A percentile compares a stretch with the other conserved stretches of the same genome.
phyloP scores from a whole-genome alignment of 352 stramenopile species.

The Globisporangium paddicum region DNA sequence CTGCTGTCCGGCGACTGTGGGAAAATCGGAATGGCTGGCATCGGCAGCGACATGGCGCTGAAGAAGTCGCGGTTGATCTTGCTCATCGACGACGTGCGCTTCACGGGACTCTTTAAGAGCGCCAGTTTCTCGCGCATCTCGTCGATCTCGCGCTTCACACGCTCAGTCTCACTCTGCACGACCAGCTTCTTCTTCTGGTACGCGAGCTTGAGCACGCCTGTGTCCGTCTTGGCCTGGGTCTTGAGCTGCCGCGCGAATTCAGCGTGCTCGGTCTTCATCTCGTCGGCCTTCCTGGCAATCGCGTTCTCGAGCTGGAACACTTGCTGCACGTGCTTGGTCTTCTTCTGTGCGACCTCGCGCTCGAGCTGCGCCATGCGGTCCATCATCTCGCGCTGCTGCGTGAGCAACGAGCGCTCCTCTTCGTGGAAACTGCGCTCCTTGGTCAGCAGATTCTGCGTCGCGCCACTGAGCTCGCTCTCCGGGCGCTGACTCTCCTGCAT shows the following conservation, averaged over 20 bases:
- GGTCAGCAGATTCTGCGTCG: slow-evolving; percentile 30
- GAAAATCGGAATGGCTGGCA: slow-evolving; percentile 23
- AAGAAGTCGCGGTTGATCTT: slow-evolving; percentile 39
- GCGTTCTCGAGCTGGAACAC: slow-evolving; percentile 46
- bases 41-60: slow-evolving; percentile 29
- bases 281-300: slow-evolving; percentile 26
- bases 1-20: background rate
- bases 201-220: slow-evolving; percentile 31
- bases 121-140: slow-evolving; percentile 28
- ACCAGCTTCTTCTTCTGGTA: slow-evolving; percentile 48
- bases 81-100: background rate
- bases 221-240: slow-evolving; percentile 49
- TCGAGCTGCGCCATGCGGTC: slow-evolving; percentile 54
- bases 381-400: slow-evolving; percentile 52
- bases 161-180: slow-evolving; percentile 23
- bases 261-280: slow-evolving; percentile 35
- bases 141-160: slow-evolving; percentile 20
- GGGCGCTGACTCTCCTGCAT: slow-evolving; percentile 22
- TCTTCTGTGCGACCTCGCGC: slow-evolving; percentile 48
- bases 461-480: slow-evolving; percentile 29
- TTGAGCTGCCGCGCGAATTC: slow-evolving; percentile 50
- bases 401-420: slow-evolving; percentile 49
- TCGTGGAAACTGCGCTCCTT: slow-evolving; percentile 48
- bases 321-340: slow-evolving; percentile 51
- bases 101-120: slow-evolving; percentile 8